A percentile compares a stretch with the other conserved stretches of the same genome.
Conservation (phyloP, 495 filamentous ascomycete genomes). For the Thermochaetoides thermophila region DNA sequence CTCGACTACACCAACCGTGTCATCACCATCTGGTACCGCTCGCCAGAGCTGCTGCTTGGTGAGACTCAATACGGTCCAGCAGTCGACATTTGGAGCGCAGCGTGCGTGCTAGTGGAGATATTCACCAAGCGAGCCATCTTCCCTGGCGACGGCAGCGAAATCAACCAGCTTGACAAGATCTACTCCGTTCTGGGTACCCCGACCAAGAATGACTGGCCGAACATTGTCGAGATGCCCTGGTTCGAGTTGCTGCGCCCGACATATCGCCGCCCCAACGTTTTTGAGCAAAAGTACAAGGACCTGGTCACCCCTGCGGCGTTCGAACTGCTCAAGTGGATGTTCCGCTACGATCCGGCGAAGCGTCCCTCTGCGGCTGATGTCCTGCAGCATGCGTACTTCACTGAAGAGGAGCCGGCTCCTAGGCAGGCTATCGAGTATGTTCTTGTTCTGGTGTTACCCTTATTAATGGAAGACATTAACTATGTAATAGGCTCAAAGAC, state of each 20-base stretch:
- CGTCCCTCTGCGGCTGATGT: conserved; percentile 77
- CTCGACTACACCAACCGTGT: conserved; percentile 98
- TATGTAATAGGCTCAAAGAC: conserved; percentile 47
- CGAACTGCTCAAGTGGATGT: conserved; percentile 66
- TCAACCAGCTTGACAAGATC: conserved; percentile 91
- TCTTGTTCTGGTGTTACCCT: not conserved
- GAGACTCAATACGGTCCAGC: conserved; percentile 90
- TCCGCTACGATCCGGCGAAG: conserved; percentile 73
- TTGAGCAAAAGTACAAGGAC: conserved; percentile 68
- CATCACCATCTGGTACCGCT: conserved; percentile 95
- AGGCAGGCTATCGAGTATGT: conserved; percentile 74
- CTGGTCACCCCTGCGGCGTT: conserved; percentile 61
- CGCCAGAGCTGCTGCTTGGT: conserved; percentile 82
- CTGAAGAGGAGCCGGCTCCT: conserved; percentile 61
- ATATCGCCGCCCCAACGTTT: conserved; percentile 59
- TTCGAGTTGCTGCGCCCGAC: conserved; percentile 75
- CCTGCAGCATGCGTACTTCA: conserved; percentile 81
- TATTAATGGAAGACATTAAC: too few relatives aligned
- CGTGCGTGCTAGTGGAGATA: conserved; percentile 92
- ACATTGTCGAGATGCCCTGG: conserved; percentile 85
- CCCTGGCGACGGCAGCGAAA: conserved; percentile 84
- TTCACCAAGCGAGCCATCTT: conserved; percentile 93
- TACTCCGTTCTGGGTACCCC: conserved; percentile 89
- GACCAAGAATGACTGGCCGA: conserved; percentile 69
- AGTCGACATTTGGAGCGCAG: conserved; percentile 96